Evolutionary conservation across 768 basidiomycete species (phyloP), one percentile per base, ranked within the genome.

Genomic region (Phylloporus sp.): DNA sequence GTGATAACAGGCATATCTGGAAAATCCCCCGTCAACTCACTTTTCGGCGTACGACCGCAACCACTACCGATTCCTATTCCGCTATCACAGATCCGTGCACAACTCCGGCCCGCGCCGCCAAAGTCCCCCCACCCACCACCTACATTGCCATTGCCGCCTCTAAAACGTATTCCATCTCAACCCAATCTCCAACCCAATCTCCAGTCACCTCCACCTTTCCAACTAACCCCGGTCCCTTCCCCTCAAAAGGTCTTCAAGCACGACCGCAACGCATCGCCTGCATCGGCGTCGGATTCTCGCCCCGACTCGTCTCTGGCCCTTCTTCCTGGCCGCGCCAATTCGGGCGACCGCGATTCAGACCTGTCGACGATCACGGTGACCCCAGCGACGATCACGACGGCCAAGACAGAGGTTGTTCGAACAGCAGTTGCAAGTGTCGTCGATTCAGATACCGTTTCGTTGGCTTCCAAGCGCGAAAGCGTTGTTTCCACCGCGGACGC

Each of bases 391-490:
- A 69, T 78, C 40, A 68, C 76, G 13, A 62, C 76, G 21, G 74
- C 78, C 7, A 64, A 73, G 39, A 69, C 68, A 42, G 76, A 71
- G 18, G 64, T 81, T 10, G 77, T 73, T 21, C 68, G 76, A 46
- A 67, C 75, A 18, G 72, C 77, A 11, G 69, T 75, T 9, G 79
- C 80, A n/a, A 77, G 75, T 35, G 70, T 80, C 15, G 60, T 80
- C 31, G 68, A 71, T 36, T 53, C 63, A 21, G 66, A 66, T 35
- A 23, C 46, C 6, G 54, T 65, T 14, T 61, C 63, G 3, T 17
- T 55, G 9, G 8, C 43, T 38, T 52, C 59, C 10, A 42, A 17
- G 23, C 49, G 50, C 5, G 60, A 52, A 42, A 55, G 52, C 17
- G 31, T 40, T 11, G 27, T 44, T 34, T 51, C 50, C 21, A 38